A percentile compares a stretch with the other conserved stretches of the same genome.
Evolutionary conservation across 768 basidiomycete genomes (phyloP).

Genomic region (Xerocomellus intermedius): DNA sequence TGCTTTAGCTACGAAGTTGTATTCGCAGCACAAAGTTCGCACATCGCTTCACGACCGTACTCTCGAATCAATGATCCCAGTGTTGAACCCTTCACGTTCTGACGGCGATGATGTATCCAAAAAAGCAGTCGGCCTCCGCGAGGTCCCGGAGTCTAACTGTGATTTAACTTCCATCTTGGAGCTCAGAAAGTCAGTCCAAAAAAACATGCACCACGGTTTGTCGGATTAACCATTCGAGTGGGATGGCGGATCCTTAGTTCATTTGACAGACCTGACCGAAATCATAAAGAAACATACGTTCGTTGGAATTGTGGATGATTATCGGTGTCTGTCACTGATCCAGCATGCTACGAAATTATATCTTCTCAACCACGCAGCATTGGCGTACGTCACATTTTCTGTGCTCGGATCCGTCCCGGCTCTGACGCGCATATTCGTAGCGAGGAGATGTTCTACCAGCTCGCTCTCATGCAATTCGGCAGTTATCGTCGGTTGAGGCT

Average conservation of each 20-base stretch:
- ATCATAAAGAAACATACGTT: constrained; percentile 87
- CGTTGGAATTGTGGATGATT: constrained; percentile 84
- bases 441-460: constrained; percentile 94
- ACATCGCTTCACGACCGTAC: constrained; percentile 87
- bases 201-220: constrained; percentile 70
- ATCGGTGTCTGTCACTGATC: constrained; percentile 72
- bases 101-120: constrained; percentile 22
- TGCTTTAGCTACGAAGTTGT: constrained; percentile 43
- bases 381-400: constrained; percentile 60
- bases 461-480: constrained; percentile 89
- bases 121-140: constrained; percentile 35
- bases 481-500: constrained; percentile 73
- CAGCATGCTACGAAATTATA: constrained; percentile 90
- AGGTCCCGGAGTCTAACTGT: constrained; percentile 75
- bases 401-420: not conserved
- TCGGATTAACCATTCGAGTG: not conserved
- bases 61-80: constrained; percentile 91
- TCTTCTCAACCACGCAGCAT: constrained; percentile 78
- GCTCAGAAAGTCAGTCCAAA: constrained; percentile 57
- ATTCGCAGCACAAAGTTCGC: constrained; percentile 89
- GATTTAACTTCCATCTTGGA: constrained; percentile 70
- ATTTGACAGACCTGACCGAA: constrained; percentile 65
- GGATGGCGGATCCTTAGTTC: not conserved
- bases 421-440: constrained; percentile 37
- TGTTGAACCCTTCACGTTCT: constrained; percentile 52